phyloP scores from a whole-genome alignment of 2,329 filamentous ascomycete genomes.

The Nemania diffusa region DNA sequence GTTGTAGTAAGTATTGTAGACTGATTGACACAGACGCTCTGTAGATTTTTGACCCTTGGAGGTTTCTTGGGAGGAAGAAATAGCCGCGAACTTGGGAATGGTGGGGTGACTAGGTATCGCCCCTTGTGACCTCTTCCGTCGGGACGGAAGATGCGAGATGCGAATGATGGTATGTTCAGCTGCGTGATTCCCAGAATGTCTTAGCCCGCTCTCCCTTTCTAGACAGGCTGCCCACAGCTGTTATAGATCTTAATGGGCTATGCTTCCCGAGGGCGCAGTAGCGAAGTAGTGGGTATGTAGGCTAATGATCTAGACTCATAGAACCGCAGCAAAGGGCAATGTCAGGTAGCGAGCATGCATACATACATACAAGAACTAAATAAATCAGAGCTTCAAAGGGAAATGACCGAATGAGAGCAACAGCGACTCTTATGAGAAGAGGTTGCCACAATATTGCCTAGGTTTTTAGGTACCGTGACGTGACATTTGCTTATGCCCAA shows the following conservation, averaged over 20 bases:
- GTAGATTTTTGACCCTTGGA: not conserved
- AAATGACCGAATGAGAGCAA: not conserved
- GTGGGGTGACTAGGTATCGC: conserved; percentile 25
- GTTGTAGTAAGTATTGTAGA: not conserved
- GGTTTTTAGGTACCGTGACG: conserved; percentile 9
- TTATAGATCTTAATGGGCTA: not conserved
- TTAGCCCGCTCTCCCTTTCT: conserved; percentile 14
- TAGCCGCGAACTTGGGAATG: not conserved
- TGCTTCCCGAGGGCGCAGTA: not conserved
- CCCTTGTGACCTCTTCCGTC: conserved; percentile 28
- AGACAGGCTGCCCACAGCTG: not conserved
- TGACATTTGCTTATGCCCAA: conserved; percentile 26
- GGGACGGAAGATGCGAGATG: conserved; percentile 21
- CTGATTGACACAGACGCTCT: not conserved
- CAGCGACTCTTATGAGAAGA: conserved; percentile 4
- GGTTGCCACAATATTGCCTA: conserved; percentile 1
- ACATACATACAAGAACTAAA: not conserved
- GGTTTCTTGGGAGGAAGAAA: not conserved
- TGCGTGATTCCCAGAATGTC: conserved; percentile 24
- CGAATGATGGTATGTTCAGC: conserved; percentile 29
- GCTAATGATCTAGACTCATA: conserved; percentile 4
- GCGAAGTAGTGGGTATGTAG: not conserved
- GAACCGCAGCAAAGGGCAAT: not conserved
- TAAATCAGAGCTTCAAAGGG: not conserved
- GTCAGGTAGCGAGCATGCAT: not conserved